Conservation (phyloP, 106 monocot species). For the Ottelia alismoides region DNA sequence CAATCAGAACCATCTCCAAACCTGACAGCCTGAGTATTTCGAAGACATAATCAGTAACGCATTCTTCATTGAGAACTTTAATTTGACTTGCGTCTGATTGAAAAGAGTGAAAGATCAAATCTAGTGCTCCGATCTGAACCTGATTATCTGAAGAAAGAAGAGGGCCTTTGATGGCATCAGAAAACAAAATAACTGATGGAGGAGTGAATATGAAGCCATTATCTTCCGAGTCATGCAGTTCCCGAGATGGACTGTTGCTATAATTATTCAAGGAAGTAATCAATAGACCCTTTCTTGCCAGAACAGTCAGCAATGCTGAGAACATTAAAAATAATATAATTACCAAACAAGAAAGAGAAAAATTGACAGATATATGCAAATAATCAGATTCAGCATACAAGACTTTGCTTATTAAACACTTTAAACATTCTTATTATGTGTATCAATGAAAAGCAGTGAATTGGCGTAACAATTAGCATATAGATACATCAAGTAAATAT, state of each 20-base stretch:
- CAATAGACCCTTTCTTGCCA: slow-evolving; percentile 38
- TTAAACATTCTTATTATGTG: no score
- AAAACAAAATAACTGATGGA: slow-evolving; percentile 52
- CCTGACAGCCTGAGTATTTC: slow-evolving; percentile 89
- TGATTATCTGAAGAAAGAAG: slow-evolving; percentile 74
- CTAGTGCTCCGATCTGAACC: slow-evolving; percentile 62
- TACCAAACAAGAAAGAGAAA: no score
- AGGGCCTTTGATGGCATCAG: slow-evolving; percentile 82
- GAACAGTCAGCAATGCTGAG: slow-evolving; percentile 66
- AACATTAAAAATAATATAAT: no score
- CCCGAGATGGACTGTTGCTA: slow-evolving; percentile 6
- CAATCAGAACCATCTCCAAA: slow-evolving; percentile 14
- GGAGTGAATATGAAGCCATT: slow-evolving; percentile 3
- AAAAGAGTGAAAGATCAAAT: slow-evolving; percentile 64
- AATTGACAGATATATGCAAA: no score
- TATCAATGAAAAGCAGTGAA: no score
- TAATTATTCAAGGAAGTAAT: slow-evolving; percentile 20
- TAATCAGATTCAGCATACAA: no score
- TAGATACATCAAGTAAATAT: no score
- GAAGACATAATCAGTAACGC: slow-evolving; percentile 85
- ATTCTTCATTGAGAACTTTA: slow-evolving; percentile 63
- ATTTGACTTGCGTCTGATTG: slow-evolving; percentile 19
- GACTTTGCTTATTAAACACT: no score
- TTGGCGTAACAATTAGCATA: no score
- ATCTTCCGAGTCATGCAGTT: no score